These are phyloP conservation scores for Basidioascus undulatus DNA, from an alignment of 768 basidiomycete genomes.

Conservation along the genomic window DNA sequence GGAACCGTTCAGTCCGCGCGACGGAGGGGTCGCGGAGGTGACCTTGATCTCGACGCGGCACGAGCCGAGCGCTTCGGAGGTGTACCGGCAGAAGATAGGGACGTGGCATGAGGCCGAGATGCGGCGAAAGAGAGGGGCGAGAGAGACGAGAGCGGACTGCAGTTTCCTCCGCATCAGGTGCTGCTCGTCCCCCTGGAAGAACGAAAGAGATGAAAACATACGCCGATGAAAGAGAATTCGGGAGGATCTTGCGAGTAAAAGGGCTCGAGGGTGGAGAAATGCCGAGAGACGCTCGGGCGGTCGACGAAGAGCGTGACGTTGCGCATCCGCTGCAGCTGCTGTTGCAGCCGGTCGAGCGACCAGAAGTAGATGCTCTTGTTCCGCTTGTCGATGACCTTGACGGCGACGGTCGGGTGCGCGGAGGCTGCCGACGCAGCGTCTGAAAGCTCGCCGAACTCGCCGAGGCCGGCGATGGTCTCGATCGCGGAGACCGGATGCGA, in stretches of 20 bases:
- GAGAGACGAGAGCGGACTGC: constrained; percentile 53
- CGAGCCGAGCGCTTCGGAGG: constrained; percentile 82
- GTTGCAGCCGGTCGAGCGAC: constrained; percentile 69
- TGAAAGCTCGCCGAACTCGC: constrained; percentile 80
- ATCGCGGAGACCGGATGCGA: constrained; percentile 58
- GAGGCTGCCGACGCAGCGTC: constrained; percentile 49
- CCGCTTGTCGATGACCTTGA: constrained; percentile 76
- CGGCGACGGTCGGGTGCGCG: constrained; percentile 56
- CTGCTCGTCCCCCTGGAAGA: no score
- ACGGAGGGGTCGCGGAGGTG: constrained; percentile 38
- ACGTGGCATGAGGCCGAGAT: constrained; percentile 42
- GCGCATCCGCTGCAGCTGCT: constrained; percentile 78
- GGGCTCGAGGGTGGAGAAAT: constrained; percentile 78
- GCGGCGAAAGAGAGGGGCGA: constrained; percentile 50
- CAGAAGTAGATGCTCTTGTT: constrained; percentile 74
- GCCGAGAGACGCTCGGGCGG: constrained; percentile 74
- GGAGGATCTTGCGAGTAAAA: constrained; percentile 62
- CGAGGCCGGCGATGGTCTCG: constrained; percentile 63
- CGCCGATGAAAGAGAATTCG: constrained; percentile 79
- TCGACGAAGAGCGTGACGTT: constrained; percentile 74
- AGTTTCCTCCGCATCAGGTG: no score
- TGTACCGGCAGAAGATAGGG: constrained; percentile 83
- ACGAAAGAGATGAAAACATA: no score
- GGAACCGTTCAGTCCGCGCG: no score
- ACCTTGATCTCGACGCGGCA: constrained; percentile 70